Base-by-base conservation (phyloP, 352 stramenopile species). In the Globisporangium splendens region DNA sequence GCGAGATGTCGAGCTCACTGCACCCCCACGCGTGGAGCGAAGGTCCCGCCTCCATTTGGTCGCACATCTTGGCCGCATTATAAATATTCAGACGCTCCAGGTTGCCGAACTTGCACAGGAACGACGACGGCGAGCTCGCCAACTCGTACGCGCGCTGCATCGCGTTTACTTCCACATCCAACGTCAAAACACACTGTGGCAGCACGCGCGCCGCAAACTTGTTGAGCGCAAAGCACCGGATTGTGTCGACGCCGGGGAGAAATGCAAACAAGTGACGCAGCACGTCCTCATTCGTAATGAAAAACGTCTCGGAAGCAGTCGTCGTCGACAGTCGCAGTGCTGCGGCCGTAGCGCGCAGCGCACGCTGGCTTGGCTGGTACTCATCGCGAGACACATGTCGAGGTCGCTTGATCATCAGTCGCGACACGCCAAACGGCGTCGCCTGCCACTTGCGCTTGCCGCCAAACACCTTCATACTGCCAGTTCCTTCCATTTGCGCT, bases 211-310 rank as follows among this genome's bases (percentile, higher is more conserved):
- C 68, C 0, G 83, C 80, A 54, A 88, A 89, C 41, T 73, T 71
- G 65, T 89, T 92, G n/a, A 93, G 35, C 18, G 67, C 56, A 46
- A 71, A 70, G 67, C 83, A 85, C 5, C 70, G 73, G 39, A 91
- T 68, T 4, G 81, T 89, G 51, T 95, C 81, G 0, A 70, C 55
- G 12, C 86, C 86, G 0, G 82, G 68, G 11, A 95, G 52, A 62
- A 77, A 93, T 21, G 72, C 67, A 60, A 90, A 95, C 11, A 95
- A 70, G 53, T 70, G 66, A 22, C 74, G 79, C 0, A 93, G 59
- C 15, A 92, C 60, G 21, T 89, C 83, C 53, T 93, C 81, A 46
- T 89, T 89, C 54, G 77, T 84, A 43, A 79, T 50, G 47, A 92
- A 86, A 51, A 93, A 88, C 2, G 62, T 65, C 17, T 69, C 72